Percentiles rank a stretch among this genome's conserved stretches.
phyloP scores from a whole-genome alignment of 2,329 filamentous ascomycete species.

The Neopestalotiopsis rosae region DNA sequence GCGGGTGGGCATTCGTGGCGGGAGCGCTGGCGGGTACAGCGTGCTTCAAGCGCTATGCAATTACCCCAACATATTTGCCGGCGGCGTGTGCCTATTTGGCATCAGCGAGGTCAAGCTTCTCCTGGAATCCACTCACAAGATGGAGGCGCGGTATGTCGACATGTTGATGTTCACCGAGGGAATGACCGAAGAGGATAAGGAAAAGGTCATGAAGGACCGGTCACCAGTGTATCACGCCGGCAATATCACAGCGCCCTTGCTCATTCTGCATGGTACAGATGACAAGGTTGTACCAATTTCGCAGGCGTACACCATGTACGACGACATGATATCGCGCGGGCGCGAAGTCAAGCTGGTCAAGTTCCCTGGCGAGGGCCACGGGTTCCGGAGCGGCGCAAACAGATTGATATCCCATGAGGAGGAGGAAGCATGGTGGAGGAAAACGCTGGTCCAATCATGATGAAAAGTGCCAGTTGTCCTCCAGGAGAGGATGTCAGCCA shows the following conservation, averaged over 20 bases:
- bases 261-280: constrained; percentile 60
- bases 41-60: constrained; percentile 54
- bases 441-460: constrained; percentile 28
- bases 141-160: constrained; percentile 59
- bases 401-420: constrained; percentile 45
- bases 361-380: constrained; percentile 56
- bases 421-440: constrained; percentile 54
- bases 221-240: constrained; percentile 55
- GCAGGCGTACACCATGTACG: constrained; percentile 59
- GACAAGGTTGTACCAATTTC: constrained; percentile 64
- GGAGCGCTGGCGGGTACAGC: constrained; percentile 59
- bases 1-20: constrained; percentile 54
- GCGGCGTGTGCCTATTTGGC: constrained; percentile 55
- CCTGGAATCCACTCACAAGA: constrained; percentile 56
- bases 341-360: constrained; percentile 53
- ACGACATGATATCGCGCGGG: constrained; percentile 45
- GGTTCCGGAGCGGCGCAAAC: constrained; percentile 48
- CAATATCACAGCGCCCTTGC: constrained; percentile 53
- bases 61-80: constrained; percentile 52
- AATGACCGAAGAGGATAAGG: constrained; percentile 43
- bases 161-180: constrained; percentile 45
- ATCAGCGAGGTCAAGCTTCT: constrained; percentile 56
- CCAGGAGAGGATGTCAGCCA: neutral
- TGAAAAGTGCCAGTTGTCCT: neutral
- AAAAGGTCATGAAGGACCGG: constrained; percentile 47